Evolutionary conservation across 805 yeast species (phyloP), one percentile per base, ranked within the genome.

Genomic region (Hanseniaspora guilliermondii): DNA sequence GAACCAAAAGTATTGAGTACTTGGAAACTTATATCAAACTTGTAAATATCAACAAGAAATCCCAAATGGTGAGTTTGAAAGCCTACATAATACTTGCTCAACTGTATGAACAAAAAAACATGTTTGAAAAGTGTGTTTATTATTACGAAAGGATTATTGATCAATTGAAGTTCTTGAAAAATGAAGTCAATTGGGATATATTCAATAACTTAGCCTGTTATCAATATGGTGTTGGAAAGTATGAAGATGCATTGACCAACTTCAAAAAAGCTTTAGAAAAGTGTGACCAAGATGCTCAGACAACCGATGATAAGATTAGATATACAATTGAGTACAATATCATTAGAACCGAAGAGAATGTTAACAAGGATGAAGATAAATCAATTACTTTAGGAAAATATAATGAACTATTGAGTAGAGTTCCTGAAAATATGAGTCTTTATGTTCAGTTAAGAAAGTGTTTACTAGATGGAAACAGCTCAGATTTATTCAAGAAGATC

Each of bases 201-300:
- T 73, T 81, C 62, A 88, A 87, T 64, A 93, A 93, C 62, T 73
- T 87, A 60, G 97, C 95, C 44, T 95, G 86, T 5, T 79, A 87
- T 67, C 78, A 85, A 56, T 83, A 85, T 63, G 72, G 81, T 58
- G 80, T 76, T 58, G 80, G 80, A 25, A 78, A 82, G 60, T 70
- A 68, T 50, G 80, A 73, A 2, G 77, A 76, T 5, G 82, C 97
- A 0, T 66, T 74, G 21, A 69, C 72, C 4, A 73, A 73, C 57
- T 85, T 86, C 62, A 68, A 74, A 56, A 64, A 65, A 41, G 81
- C 87, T 2, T 56, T 60, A 33, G 49, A 56, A 21, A 57, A 53
- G 6, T 65, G 71, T 39, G 62, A 63, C 16, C 60, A 64, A 19
- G 68, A 67, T 6, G 62, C 70, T 4, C 48, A 56, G 8, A 9